phyloP scores from a whole-genome alignment of 768 basidiomycete species.

The Termitomyces sp. region DNA sequence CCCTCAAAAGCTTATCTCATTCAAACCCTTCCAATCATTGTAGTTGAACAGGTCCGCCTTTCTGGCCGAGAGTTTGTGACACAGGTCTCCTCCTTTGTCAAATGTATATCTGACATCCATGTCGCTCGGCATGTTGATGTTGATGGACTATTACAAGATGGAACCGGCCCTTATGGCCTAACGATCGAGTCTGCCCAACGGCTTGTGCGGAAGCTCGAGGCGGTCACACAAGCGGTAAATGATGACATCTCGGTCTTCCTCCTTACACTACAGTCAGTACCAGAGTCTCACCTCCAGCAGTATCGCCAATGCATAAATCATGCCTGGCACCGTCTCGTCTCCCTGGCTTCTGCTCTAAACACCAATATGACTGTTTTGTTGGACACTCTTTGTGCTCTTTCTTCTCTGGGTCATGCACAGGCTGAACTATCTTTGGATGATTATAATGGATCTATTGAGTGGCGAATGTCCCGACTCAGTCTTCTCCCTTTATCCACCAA shows the following conservation, averaged over 20 bases:
- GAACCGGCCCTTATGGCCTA: conserved; percentile 49
- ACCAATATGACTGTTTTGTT: conserved; percentile 50
- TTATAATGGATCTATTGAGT: conserved; percentile 70
- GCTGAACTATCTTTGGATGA: conserved; percentile 62
- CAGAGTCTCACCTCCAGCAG: conserved; percentile 26
- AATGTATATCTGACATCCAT: conserved; percentile 63
- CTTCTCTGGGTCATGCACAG: conserved; percentile 65
- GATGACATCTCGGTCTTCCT: conserved; percentile 65
- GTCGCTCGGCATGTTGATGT: conserved; percentile 80
- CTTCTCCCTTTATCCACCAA: conserved; percentile 33
- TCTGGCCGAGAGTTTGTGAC: conserved; percentile 47
- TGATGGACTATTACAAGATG: conserved; percentile 58
- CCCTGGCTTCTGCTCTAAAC: conserved; percentile 44
- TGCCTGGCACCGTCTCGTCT: conserved; percentile 41
- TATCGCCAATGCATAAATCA: conserved; percentile 23
- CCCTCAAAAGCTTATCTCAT: background rate
- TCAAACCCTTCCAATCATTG: background rate
- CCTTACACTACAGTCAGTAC: conserved; percentile 48
- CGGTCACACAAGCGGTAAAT: conserved; percentile 63
- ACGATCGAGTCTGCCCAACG: conserved; percentile 65
- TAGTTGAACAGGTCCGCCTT: conserved; percentile 34
- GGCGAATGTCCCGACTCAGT: conserved; percentile 70
- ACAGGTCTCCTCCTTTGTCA: conserved; percentile 52
- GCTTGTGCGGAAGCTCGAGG: conserved; percentile 67
- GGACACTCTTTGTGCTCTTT: conserved; percentile 54